phyloP scores from a whole-genome alignment of 169 alveolate species.

The Plasmodium ovale region DNA sequence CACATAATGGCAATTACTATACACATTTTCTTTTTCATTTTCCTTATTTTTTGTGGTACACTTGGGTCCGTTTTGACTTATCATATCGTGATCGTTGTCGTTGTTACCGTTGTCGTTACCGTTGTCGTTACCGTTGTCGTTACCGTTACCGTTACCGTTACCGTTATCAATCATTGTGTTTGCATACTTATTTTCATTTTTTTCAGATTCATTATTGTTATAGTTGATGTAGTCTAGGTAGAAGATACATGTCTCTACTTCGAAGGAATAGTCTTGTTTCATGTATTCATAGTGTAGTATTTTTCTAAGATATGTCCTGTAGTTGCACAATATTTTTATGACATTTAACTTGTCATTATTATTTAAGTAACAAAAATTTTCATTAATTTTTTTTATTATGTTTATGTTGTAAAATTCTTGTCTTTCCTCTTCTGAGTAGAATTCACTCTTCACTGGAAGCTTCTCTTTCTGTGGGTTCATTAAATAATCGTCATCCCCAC shows the following conservation, averaged over 20 bases:
- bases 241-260: slow-evolving; percentile 25
- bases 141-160: background rate
- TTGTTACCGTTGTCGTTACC: background rate
- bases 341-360: slow-evolving; percentile 19
- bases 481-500: background rate
- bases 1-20: background rate
- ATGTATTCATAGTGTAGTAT: slow-evolving; percentile 9
- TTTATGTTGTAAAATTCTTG: slow-evolving; percentile 5
- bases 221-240: slow-evolving; percentile 9
- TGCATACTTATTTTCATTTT: background rate
- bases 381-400: slow-evolving; percentile 20
- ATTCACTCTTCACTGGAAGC: background rate
- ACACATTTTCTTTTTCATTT: background rate
- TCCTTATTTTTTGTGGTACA: background rate
- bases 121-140: background rate
- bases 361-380: slow-evolving; percentile 21
- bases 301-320: background rate
- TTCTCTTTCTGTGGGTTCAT: background rate
- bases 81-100: background rate
- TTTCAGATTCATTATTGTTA: background rate
- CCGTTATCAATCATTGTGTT: background rate
- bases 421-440: slow-evolving; percentile 16
- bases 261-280: slow-evolving; percentile 31
- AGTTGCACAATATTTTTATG: slow-evolving; percentile 6
- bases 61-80: background rate